Conservation (phyloP, 2,329 filamentous ascomycete genomes). For the Aspergillus sergii region DNA sequence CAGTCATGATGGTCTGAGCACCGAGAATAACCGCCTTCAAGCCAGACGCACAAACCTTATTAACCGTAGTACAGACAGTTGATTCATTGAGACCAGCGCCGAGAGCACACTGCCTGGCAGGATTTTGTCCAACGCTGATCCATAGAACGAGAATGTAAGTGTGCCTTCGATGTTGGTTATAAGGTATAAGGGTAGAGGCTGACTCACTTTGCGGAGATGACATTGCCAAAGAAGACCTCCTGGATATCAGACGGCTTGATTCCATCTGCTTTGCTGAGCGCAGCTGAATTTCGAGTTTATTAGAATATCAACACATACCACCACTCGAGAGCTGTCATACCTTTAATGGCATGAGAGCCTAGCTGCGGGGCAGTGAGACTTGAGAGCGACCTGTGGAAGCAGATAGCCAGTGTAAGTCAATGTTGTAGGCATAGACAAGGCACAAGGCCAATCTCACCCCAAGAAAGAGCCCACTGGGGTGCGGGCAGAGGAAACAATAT, state of each 20-base stretch:
- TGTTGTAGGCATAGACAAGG: slow-evolving; percentile 7
- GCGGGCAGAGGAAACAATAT: slow-evolving; percentile 89
- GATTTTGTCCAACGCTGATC: slow-evolving; percentile 86
- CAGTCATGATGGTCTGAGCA: slow-evolving; percentile 96
- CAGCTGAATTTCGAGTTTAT: slow-evolving; percentile 52
- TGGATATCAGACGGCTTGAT: slow-evolving; percentile 89
- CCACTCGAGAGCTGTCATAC: slow-evolving; percentile 52
- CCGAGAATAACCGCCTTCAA: slow-evolving; percentile 94
- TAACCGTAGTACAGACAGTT: slow-evolving; percentile 87
- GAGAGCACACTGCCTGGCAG: slow-evolving; percentile 90
- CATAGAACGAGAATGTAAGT: slow-evolving; percentile 8
- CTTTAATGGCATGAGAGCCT: slow-evolving; percentile 89
- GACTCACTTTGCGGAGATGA: slow-evolving; percentile 87
- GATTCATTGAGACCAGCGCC: slow-evolving; percentile 79
- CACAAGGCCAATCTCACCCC: slow-evolving; percentile 62
- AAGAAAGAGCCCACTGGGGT: slow-evolving; percentile 94
- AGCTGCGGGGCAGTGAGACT: slow-evolving; percentile 84
- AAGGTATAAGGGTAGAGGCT: neutral
- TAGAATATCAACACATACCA: slow-evolving; percentile 7
- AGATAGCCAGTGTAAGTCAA: slow-evolving; percentile 17
- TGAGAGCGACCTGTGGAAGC: slow-evolving; percentile 71
- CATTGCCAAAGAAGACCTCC: slow-evolving; percentile 98
- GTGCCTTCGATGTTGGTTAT: neutral
- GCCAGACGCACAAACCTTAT: slow-evolving; percentile 97
- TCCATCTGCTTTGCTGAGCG: slow-evolving; percentile 80